phyloP scores from a whole-genome alignment of 2,329 filamentous ascomycete species.

The Plectosphaerella plurivora region DNA sequence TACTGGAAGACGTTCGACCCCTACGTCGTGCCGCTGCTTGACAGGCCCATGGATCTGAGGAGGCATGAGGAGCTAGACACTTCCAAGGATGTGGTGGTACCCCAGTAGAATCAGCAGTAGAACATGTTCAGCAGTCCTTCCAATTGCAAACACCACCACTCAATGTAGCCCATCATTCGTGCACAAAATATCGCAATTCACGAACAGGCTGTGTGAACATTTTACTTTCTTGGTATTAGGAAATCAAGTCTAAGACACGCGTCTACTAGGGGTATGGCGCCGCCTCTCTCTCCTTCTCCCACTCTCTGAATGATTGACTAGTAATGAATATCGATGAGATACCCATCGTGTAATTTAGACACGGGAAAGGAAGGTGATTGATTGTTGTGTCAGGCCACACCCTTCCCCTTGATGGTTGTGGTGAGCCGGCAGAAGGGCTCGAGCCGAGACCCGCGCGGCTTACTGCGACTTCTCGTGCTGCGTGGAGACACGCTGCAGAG shows the following conservation, averaged over 20 bases:
- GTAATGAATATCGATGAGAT: slow-evolving; percentile 14
- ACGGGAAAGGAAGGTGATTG: slow-evolving; percentile 19
- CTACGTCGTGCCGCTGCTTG: slow-evolving; percentile 65
- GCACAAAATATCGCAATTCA: too few species aligned
- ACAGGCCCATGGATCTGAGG: slow-evolving; percentile 64
- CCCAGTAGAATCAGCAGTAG: slow-evolving; percentile 5
- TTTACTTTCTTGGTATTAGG: slow-evolving; percentile 20
- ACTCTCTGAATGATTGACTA: slow-evolving; percentile 1
- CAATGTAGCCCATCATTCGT: neutral
- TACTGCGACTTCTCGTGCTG: slow-evolving; percentile 87
- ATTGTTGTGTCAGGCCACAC: neutral
- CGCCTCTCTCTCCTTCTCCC: slow-evolving; percentile 2
- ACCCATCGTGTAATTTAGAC: slow-evolving; percentile 28
- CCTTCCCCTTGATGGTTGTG: neutral
- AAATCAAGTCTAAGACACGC: slow-evolving; percentile 7
- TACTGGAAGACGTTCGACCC: slow-evolving; percentile 76
- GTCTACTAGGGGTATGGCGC: slow-evolving; percentile 13
- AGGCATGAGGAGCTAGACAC: slow-evolving; percentile 64
- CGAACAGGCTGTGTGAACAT: slow-evolving; percentile 1
- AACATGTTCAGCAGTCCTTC: neutral
- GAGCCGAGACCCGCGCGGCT: slow-evolving; percentile 8
- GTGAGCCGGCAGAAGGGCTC: neutral
- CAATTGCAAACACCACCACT: neutral
- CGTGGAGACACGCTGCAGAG: slow-evolving; percentile 82
- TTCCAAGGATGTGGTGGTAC: slow-evolving; percentile 40